Conservation (phyloP, 1,139 yeast species). For the Insectozyma bohioensis region DNA sequence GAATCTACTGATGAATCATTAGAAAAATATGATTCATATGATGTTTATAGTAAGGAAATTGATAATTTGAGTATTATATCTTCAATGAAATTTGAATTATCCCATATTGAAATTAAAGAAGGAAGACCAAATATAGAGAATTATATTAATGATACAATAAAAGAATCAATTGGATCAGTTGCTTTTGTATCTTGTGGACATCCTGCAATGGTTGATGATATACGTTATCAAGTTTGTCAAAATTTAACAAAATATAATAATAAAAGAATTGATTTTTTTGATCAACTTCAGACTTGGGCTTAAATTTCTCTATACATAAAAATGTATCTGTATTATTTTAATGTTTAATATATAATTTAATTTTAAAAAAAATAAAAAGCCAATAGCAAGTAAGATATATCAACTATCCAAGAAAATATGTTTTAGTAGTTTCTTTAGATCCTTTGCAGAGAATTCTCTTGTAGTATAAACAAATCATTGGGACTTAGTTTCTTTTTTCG, state of each 20-base stretch:
- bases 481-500: too few relatives aligned
- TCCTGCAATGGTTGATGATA: constrained; percentile 50
- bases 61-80: not conserved
- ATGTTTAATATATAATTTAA: too few relatives aligned
- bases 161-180: constrained; percentile 31
- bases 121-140: constrained; percentile 35
- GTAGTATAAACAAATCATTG: too few relatives aligned
- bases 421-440: too few relatives aligned
- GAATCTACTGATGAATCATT: constrained; percentile 2
- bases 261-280: constrained; percentile 37
- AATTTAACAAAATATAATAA: constrained; percentile 23
- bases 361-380: too few relatives aligned
- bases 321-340: too few relatives aligned
- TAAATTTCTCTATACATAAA: constrained; percentile 3
- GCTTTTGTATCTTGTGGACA: constrained; percentile 56
- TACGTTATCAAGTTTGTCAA: constrained; percentile 36
- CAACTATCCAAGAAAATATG: too few relatives aligned
- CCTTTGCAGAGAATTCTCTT: constrained; percentile 14
- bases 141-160: constrained; percentile 28
- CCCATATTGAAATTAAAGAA: constrained; percentile 29
- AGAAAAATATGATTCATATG: constrained; percentile 3
- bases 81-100: constrained; percentile 21
- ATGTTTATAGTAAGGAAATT: constrained; percentile 5
- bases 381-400: too few relatives aligned
- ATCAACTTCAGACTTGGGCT: constrained; percentile 43